phyloP scores from a whole-genome alignment of 306 rosid species.

The Corylus avellana region DNA sequence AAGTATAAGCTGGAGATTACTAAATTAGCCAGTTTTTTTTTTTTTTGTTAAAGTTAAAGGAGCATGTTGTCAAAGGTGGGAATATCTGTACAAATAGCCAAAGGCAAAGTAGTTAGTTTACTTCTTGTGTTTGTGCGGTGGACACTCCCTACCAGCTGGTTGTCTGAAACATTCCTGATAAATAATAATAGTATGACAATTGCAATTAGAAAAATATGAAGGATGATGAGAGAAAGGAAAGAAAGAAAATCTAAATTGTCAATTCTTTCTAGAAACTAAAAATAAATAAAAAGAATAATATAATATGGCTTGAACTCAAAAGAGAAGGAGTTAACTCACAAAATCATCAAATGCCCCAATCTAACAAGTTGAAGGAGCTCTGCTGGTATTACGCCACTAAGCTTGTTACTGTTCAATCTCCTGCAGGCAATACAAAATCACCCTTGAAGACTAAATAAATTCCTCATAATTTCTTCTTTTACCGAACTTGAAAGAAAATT shows the following conservation, averaged over 20 bases:
- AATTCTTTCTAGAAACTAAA: background rate
- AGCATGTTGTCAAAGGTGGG: no score
- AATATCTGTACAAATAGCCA: background rate
- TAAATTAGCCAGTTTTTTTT: background rate
- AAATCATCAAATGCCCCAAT: conserved; percentile 11
- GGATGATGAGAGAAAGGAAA: background rate
- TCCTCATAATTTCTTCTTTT: no score
- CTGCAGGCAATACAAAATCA: conserved; percentile 1
- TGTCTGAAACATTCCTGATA: conserved; percentile 15
- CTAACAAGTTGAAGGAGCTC: conserved; percentile 30
- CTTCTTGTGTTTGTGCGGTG: background rate
- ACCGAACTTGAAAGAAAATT: background rate
- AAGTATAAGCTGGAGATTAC: background rate
- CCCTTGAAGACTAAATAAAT: background rate
- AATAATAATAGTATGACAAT: background rate
- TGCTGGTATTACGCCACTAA: conserved; percentile 19
- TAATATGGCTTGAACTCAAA: background rate
- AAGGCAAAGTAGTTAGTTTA: background rate
- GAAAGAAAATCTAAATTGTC: no score
- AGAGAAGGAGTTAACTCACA: conserved; percentile 22
- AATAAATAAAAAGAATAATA: background rate
- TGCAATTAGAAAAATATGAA: background rate
- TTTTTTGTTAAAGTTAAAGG: no score
- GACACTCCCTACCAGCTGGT: conserved; percentile 8
- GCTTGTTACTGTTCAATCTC: conserved; percentile 26